phyloP scores from a whole-genome alignment of 768 basidiomycete genomes.

The Podaxis mareebaensis region DNA sequence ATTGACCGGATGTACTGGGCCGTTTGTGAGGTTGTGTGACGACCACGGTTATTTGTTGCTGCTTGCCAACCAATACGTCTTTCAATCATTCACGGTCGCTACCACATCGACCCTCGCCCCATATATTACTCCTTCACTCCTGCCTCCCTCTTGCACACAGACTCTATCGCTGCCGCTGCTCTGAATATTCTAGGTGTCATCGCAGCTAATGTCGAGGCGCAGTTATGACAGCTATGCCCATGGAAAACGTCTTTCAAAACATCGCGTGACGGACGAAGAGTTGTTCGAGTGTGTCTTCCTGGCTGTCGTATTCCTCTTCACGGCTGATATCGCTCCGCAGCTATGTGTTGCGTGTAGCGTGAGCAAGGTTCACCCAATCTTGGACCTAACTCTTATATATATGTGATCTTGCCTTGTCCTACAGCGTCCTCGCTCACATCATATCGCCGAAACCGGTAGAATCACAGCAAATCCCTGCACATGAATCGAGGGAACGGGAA shows the following conservation, averaged over 20 bases:
- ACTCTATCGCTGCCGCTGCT: not conserved
- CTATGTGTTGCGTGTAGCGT: slow-evolving; percentile 85
- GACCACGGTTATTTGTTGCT: slow-evolving; percentile 13
- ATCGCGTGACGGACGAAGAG: slow-evolving; percentile 82
- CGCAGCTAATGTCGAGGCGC: slow-evolving; percentile 62
- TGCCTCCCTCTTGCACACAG: not conserved
- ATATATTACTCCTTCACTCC: not conserved
- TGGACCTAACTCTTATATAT: slow-evolving; percentile 16
- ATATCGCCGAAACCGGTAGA: slow-evolving; percentile 58
- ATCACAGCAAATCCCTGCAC: slow-evolving; percentile 27
- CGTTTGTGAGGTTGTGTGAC: slow-evolving; percentile 1
- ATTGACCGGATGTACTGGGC: not conserved
- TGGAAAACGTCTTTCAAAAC: slow-evolving; percentile 71
- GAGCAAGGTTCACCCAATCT: slow-evolving; percentile 34
- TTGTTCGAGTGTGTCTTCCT: slow-evolving; percentile 66
- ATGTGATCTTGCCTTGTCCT: slow-evolving; percentile 14
- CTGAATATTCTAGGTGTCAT: slow-evolving; percentile 10
- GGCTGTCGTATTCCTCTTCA: slow-evolving; percentile 17
- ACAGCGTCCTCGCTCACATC: slow-evolving; percentile 72
- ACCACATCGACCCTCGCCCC: not conserved
- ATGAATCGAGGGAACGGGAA: slow-evolving; percentile 47
- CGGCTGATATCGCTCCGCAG: slow-evolving; percentile 36
- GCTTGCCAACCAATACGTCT: slow-evolving; percentile 3
- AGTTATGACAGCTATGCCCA: slow-evolving; percentile 74
- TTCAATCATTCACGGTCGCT: not conserved